phyloP scores from a whole-genome alignment of 306 rosid species.

The Clitoria ternatea region DNA sequence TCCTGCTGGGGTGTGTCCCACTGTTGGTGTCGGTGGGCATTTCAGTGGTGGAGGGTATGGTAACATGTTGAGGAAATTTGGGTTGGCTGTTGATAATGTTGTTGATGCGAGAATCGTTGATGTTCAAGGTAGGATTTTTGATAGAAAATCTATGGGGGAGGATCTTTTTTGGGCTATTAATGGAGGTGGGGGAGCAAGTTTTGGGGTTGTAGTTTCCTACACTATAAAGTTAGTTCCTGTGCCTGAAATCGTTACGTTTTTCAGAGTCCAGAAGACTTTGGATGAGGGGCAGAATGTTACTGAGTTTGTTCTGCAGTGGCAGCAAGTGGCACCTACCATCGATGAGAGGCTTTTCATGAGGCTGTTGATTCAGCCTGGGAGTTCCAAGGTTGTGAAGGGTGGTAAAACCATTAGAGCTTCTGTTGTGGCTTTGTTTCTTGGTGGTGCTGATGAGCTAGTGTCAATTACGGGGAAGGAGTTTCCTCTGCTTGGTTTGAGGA shows the following conservation, averaged over 20 bases:
- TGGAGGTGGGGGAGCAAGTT: constrained; percentile 43
- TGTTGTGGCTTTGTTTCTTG: constrained; percentile 32
- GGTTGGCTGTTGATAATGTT: constrained; percentile 24
- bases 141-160: constrained; percentile 36
- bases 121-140: constrained; percentile 23
- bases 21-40: constrained; percentile 44
- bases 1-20: constrained; percentile 44
- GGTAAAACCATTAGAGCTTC: constrained; percentile 22
- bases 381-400: constrained; percentile 7
- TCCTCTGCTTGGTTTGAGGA: constrained; percentile 28
- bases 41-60: constrained; percentile 42
- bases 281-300: constrained; percentile 38
- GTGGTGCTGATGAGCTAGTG: constrained; percentile 28
- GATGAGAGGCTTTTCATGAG: constrained; percentile 39
- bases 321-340: constrained; percentile 34
- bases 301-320: constrained; percentile 42
- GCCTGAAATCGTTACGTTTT: constrained; percentile 31
- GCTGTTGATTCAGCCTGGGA: constrained; percentile 34
- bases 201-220: constrained; percentile 36
- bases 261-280: constrained; percentile 11
- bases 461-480: constrained; percentile 26
- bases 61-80: constrained; percentile 30
- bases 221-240: constrained; percentile 28
- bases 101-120: constrained; percentile 35
- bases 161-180: constrained; percentile 35